Conservation (phyloP, 73 alveolate genomes). For the Paraurostyla sp. region DNA sequence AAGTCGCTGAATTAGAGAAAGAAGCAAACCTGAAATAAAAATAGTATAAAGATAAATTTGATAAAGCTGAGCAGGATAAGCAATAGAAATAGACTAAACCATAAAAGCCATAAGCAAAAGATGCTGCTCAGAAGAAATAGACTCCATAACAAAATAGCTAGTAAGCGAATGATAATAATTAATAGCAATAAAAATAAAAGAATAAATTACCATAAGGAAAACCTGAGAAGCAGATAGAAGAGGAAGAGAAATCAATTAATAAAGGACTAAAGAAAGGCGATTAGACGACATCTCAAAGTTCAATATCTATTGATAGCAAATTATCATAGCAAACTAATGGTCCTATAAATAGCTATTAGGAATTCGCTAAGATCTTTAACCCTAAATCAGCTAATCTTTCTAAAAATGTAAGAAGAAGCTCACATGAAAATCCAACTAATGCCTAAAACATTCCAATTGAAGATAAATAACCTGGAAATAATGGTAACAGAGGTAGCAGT, state of each 20-base stretch:
- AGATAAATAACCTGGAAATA: neutral
- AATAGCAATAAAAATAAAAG: neutral
- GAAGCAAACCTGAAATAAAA: conserved; percentile 9
- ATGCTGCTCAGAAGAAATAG: neutral
- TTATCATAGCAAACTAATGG: conserved; percentile 3
- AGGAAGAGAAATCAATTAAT: neutral
- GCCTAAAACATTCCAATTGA: neutral
- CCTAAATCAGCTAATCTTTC: conserved; percentile 47
- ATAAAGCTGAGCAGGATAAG: conserved; percentile 23
- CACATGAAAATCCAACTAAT: conserved; percentile 34
- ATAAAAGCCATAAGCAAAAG: neutral
- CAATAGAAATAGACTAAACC: no score
- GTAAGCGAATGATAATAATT: neutral
- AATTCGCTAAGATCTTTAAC: conserved; percentile 55
- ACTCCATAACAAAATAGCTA: neutral
- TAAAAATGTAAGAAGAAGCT: conserved; percentile 28
- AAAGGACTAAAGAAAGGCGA: conserved; percentile 38
- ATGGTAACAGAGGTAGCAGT: conserved; percentile 37
- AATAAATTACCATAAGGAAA: neutral
- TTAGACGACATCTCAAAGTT: conserved; percentile 19
- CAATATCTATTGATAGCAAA: conserved; percentile 42
- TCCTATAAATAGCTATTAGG: conserved; percentile 33
- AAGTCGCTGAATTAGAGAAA: conserved; percentile 30
- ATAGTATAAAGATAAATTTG: conserved; percentile 43
- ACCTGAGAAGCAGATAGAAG: conserved; percentile 5